Evolutionary conservation across 2,329 filamentous ascomycete species (phyloP).

Genomic region (Pseudogymnoascus sp.): DNA sequence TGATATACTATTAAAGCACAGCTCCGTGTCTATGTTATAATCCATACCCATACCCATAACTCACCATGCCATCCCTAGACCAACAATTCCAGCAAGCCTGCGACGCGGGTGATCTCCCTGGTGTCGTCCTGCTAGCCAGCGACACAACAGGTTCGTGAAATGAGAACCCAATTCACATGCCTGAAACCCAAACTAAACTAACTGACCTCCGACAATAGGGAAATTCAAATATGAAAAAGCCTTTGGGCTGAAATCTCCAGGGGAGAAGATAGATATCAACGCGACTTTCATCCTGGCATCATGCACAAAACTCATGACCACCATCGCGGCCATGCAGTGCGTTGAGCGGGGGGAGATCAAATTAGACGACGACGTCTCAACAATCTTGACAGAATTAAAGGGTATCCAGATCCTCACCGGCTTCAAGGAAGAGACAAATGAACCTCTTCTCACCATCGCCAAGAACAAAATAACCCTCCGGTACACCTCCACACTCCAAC

Average conservation of each 20-base stretch:
- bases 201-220: slow-evolving; percentile 21
- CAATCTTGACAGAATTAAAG: slow-evolving; percentile 23
- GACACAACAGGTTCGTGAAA: slow-evolving; percentile 20
- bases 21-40: background rate
- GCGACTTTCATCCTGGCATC: slow-evolving; percentile 53
- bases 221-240: slow-evolving; percentile 31
- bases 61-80: background rate
- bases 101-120: background rate
- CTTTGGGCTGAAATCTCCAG: slow-evolving; percentile 29
- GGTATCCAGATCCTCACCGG: slow-evolving; percentile 23
- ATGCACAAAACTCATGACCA: slow-evolving; percentile 50
- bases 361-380: slow-evolving; percentile 39
- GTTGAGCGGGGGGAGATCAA: slow-evolving; percentile 44
- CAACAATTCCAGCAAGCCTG: background rate
- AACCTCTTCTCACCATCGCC: slow-evolving; percentile 18
- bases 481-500: slow-evolving; percentile 14
- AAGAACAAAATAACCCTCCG: slow-evolving; percentile 23
- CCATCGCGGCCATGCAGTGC: slow-evolving; percentile 49
- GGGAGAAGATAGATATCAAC: slow-evolving; percentile 46
- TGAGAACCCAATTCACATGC: background rate
- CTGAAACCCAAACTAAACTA: background rate
- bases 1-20: background rate
- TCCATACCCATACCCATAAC: background rate
- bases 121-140: slow-evolving; percentile 12
- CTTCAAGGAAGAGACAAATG: slow-evolving; percentile 19